Percentiles rank a stretch among this genome's conserved stretches.
Evolutionary conservation across 805 yeast genomes (phyloP).

Genomic region (Suhomyces sp.): DNA sequence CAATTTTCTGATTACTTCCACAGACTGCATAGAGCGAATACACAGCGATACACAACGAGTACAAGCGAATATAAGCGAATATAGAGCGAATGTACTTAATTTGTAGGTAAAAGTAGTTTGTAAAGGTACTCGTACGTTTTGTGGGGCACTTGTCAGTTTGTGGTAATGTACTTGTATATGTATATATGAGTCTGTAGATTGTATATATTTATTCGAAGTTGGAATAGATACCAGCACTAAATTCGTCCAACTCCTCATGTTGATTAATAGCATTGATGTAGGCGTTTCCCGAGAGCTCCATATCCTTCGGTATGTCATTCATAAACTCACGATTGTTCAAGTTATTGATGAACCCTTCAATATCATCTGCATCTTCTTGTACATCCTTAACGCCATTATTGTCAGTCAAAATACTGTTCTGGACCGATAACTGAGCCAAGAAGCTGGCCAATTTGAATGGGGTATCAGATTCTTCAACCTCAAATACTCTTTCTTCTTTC

Average conservation of each 20-base stretch:
- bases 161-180: not conserved
- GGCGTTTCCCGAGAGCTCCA: slow-evolving; percentile 36
- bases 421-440: slow-evolving; percentile 66
- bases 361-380: slow-evolving; percentile 8
- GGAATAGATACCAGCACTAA: slow-evolving; percentile 87
- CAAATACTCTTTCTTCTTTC: slow-evolving; percentile 16
- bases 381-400: slow-evolving; percentile 33
- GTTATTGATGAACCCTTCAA: slow-evolving; percentile 36
- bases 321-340: slow-evolving; percentile 26
- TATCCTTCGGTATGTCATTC: slow-evolving; percentile 2
- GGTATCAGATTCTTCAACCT: slow-evolving; percentile 8
- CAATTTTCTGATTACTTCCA: not conserved
- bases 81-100: no score
- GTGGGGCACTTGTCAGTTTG: no score
- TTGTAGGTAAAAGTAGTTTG: no score
- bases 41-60: no score
- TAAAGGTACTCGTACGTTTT: no score
- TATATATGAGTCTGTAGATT: slow-evolving; percentile 8
- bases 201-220: slow-evolving; percentile 48
- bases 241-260: slow-evolving; percentile 68
- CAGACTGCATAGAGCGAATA: not conserved
- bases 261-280: slow-evolving; percentile 36
- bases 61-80: no score
- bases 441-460: slow-evolving; percentile 60
- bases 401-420: slow-evolving; percentile 51